These are phyloP conservation scores for Durusdinium trenchii DNA, from an alignment of 73 alveolate species.

Conservation along the genomic window DNA sequence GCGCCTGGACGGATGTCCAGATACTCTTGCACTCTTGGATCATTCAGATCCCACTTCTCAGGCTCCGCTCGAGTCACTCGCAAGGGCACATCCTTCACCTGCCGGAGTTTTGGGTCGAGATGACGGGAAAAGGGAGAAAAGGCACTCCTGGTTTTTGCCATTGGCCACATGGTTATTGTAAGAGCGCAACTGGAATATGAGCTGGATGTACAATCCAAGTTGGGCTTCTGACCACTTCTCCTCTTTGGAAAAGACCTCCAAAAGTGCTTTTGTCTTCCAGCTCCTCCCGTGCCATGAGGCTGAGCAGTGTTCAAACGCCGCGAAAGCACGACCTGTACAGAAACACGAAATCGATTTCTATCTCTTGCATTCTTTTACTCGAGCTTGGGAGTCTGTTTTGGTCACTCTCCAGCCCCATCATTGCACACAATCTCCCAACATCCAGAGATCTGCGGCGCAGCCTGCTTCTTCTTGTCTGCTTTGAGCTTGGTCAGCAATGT, in stretches of 20 bases:
- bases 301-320: too few relatives aligned
- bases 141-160: not conserved
- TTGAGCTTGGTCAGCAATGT: slow-evolving; percentile 71
- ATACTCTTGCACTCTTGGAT: slow-evolving; percentile 87
- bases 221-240: slow-evolving; percentile 53
- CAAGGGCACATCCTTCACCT: slow-evolving; percentile 60
- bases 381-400: too few relatives aligned
- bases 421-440: not conserved
- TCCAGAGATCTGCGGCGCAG: too few relatives aligned
- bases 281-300: slow-evolving; percentile 46
- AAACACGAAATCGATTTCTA: too few relatives aligned
- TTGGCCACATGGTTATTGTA: not conserved
- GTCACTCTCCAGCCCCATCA: too few relatives aligned
- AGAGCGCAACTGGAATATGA: not conserved
- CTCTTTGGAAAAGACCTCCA: slow-evolving; percentile 85
- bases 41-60: slow-evolving; percentile 63
- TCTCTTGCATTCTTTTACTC: too few relatives aligned
- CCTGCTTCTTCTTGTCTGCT: slow-evolving; percentile 81
- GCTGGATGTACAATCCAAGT: not conserved
- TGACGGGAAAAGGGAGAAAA: not conserved
- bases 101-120: not conserved
- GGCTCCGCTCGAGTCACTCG: slow-evolving; percentile 60
- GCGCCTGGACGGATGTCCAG: slow-evolving; percentile 93
- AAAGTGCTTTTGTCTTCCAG: slow-evolving; percentile 86
- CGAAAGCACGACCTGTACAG: too few relatives aligned